Percentiles rank a stretch among this genome's conserved stretches.
Conservation (phyloP, 768 basidiomycete genomes). For the Rhizopogon vesiculosus region DNA sequence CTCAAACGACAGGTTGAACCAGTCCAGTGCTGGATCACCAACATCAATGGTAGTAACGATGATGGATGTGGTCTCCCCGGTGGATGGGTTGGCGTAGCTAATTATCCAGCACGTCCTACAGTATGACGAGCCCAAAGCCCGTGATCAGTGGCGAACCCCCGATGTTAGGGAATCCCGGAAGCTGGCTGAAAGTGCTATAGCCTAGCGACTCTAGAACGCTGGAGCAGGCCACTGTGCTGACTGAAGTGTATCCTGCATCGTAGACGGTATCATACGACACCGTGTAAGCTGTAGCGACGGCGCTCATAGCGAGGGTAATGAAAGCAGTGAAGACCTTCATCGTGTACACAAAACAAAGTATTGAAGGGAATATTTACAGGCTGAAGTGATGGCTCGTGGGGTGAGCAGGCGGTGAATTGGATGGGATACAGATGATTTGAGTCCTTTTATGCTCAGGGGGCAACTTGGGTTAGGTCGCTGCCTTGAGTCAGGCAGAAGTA, state of each 20-base stretch:
- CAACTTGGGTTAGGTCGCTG: neutral
- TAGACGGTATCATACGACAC: constrained; percentile 46
- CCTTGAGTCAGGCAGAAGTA: neutral
- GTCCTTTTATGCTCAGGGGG: neutral
- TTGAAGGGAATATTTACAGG: neutral
- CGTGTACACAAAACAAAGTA: neutral
- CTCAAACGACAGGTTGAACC: constrained; percentile 33
- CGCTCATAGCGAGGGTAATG: constrained; percentile 5
- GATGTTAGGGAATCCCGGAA: constrained; percentile 58
- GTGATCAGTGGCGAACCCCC: constrained; percentile 49
- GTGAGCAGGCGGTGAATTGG: neutral
- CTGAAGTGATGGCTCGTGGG: neutral
- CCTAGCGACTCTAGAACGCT: constrained; percentile 43
- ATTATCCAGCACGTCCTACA: constrained; percentile 63
- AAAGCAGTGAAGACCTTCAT: neutral
- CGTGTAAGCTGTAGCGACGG: constrained; percentile 10
- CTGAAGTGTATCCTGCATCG: constrained; percentile 37
- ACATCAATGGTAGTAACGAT: constrained; percentile 51
- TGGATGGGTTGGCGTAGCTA: constrained; percentile 33
- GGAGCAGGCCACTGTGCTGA: constrained; percentile 36
- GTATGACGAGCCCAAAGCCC: constrained; percentile 44
- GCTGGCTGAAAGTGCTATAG: constrained; percentile 43
- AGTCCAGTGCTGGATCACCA: constrained; percentile 19
- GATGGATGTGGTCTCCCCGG: constrained; percentile 30
- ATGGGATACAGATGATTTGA: neutral